Conservation (phyloP, 192 early-diverging fungal species). For the Linnemannia elongata region DNA sequence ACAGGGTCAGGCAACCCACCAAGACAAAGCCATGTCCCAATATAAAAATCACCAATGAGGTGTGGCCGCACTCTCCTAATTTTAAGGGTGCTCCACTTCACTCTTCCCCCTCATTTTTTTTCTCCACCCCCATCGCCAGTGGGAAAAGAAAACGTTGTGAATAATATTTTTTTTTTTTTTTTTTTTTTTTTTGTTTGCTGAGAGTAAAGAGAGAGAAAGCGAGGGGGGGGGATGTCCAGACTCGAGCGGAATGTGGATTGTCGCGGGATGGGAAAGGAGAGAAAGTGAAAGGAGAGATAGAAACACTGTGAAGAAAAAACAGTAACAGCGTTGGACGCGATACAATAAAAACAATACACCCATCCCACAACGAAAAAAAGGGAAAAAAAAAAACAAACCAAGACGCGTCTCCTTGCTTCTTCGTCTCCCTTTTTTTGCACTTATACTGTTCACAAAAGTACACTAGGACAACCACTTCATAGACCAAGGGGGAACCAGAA, state of each 20-base stretch:
- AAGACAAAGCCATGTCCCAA: background rate
- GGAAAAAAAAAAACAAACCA: background rate
- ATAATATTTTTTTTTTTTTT: background rate
- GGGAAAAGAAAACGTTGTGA: background rate
- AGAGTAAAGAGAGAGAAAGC: background rate
- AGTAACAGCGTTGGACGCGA: background rate
- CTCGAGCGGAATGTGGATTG: constrained; percentile 5
- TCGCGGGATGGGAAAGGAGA: background rate
- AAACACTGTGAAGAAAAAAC: background rate
- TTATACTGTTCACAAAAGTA: background rate
- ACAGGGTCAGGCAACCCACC: background rate
- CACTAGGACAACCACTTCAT: background rate
- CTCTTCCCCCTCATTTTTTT: background rate
- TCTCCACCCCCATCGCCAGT: background rate
- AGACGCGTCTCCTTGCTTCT: background rate
- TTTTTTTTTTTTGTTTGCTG: background rate
- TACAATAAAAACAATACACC: background rate
- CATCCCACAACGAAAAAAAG: constrained; percentile 62
- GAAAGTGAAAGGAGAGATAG: background rate
- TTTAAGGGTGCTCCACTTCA: constrained; percentile 1
- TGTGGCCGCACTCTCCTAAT: constrained; percentile 25
- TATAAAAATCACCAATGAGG: constrained; percentile 13
- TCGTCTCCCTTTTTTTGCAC: background rate
- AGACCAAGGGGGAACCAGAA: background rate
- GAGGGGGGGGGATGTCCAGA: background rate